Evolutionary conservation across 495 filamentous ascomycete genomes (phyloP).

Genomic region (Penicillium maclennaniae): DNA sequence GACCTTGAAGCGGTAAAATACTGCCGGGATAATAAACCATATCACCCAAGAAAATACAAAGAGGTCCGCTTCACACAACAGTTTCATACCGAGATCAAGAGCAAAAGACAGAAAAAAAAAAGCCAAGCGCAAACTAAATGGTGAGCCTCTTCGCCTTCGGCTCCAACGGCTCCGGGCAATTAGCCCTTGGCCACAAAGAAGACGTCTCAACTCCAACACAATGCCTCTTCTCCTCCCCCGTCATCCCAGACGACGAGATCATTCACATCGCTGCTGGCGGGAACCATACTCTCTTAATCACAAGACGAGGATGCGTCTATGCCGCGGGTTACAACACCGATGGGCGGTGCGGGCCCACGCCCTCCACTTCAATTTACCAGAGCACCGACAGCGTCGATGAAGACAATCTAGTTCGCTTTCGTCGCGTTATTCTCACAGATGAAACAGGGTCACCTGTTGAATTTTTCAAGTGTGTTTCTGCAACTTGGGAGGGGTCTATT

Average conservation of each 20-base stretch:
- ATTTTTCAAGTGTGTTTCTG: constrained; percentile 46
- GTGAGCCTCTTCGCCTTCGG: constrained; percentile 77
- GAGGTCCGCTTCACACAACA: background rate
- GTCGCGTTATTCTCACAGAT: constrained; percentile 23
- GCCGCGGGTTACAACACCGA: constrained; percentile 57
- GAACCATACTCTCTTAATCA: constrained; percentile 79
- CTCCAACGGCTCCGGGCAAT: constrained; percentile 85
- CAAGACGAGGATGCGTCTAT: constrained; percentile 53
- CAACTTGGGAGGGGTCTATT: constrained; percentile 72
- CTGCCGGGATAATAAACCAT: background rate
- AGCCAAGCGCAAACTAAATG: constrained; percentile 16
- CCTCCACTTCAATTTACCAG: background rate
- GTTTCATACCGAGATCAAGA: background rate
- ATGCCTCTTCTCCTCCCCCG: constrained; percentile 46
- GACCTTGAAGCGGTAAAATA: constrained; percentile 2
- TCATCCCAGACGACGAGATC: constrained; percentile 18
- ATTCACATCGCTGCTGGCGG: constrained; percentile 65
- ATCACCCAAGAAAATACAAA: background rate
- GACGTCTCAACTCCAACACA: constrained; percentile 66
- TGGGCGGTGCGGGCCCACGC: constrained; percentile 38
- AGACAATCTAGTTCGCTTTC: constrained; percentile 21
- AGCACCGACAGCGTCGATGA: background rate
- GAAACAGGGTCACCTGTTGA: constrained; percentile 8
- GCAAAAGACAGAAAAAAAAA: background rate
- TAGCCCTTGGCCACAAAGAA: constrained; percentile 71